Base-by-base conservation (phyloP, 352 stramenopile species). In the Pythium volutum region DNA sequence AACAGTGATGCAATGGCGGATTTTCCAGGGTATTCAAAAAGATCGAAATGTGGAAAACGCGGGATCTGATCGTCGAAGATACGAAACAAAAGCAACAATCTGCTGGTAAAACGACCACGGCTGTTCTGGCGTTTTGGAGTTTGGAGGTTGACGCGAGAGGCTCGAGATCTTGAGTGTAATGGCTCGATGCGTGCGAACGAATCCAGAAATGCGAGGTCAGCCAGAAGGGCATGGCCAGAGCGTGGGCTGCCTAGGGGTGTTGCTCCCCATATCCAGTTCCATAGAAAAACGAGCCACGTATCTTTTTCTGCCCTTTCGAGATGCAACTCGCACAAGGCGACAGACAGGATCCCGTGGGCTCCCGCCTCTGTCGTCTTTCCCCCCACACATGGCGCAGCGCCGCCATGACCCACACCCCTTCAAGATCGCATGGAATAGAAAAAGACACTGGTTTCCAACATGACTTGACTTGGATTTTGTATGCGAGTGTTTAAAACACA, bases 281-380 rank as follows among this genome's bases (percentile, higher is more conserved):
- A 67, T 67, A 64, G 65, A 71, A 71, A 71, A 71, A 66, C 58
- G 39, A 51, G 34, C 43, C 20, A 27, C 34, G 51, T 64, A 63
- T 71, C 64, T 71, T 64, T 67, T 71, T 67, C 65, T 67, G 65
- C 65, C 65, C 50, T 67, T 71, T 71, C 59, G 65, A 59, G 31
- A n/a, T 15, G 29, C 47, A 55, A 50, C 46, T 8, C 10, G 23
- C 18, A n/a, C 33, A 46, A 46, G 26, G 26, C 23, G 14, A 36
- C 14, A 36, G 18, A 16, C 20, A 34, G 51, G 20, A 29, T 53
- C 16, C 25, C 10, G 11, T 26, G 11, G 27, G 15, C 27, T 8
- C 45, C 45, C 33, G 7, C 12, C 14, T 15, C 36, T 20, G 14
- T 15, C 7, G 8, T 43, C 14, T 26, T 26, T 11, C 26, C 36